Base-by-base conservation (phyloP, 352 stramenopile species). In the Peronospora tabacina region DNA sequence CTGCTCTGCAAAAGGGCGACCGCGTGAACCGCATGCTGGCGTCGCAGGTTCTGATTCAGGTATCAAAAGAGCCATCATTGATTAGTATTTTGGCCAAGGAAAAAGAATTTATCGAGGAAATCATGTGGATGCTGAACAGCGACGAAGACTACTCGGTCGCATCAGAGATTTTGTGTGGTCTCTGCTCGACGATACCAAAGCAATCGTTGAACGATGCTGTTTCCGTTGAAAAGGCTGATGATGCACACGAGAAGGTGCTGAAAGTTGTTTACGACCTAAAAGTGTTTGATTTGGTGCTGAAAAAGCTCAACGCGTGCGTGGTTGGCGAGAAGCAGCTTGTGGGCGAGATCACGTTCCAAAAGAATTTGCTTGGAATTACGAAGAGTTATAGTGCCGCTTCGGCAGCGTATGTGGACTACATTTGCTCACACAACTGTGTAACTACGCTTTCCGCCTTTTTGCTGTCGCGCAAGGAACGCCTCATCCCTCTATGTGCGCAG, bases 271-370 rank as follows among this genome's bases (percentile, higher is more conserved):
- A 79, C 44, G 75, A 85, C 5, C 52, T 83, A n/a, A 62, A 81
- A 15, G 69, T 72, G 13, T 72, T 90, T 10, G 63, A 83, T 53
- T 42, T 86, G 22, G 73, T 85, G 15, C 59, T 85, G 12, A 70
- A 75, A 30, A 87, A 88, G 39, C 51, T 90, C 22, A 86, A 88
- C 29, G 69, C 55, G 2, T 90, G 79, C 12, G 69, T 90, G 3
- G 43, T 85, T 17, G 69, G 76, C 2, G 65, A 72, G 17, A 75
- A 81, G 20, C 75, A 88, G 44, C 82, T 90, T 24, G 66, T 78
- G 20, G 79, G 79, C 22, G 79, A 90, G 37, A 82, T 90, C 39
- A 84, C 77, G 11, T 90, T 85, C 43, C 78, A 90, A 59, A 77
- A 74, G 46, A 85, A 81, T 45, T 38, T 91, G 19, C 56, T 91